Conservation (phyloP, 176 grass and related monocot genomes). For the Melocanna baccifera region DNA sequence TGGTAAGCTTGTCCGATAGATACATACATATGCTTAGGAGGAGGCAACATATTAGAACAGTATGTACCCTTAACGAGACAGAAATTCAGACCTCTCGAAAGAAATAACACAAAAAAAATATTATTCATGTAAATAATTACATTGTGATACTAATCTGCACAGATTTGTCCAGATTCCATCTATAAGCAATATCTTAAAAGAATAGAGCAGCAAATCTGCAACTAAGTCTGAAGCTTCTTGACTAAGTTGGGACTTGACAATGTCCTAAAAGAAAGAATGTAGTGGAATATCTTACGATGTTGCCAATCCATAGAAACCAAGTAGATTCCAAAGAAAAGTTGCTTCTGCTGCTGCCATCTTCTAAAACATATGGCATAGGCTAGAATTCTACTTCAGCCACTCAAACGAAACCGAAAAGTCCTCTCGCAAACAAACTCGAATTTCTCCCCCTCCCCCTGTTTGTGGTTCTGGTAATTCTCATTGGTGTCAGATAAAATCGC, state of each 20-base stretch:
- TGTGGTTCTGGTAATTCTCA: constrained; percentile 57
- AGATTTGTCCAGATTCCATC: constrained; percentile 38
- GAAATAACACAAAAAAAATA: constrained; percentile 33
- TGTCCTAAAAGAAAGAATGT: constrained; percentile 29
- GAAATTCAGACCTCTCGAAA: neutral
- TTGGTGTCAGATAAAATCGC: constrained; percentile 92
- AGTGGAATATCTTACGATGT: constrained; percentile 28
- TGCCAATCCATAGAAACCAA: constrained; percentile 40
- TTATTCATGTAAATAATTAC: constrained; percentile 52
- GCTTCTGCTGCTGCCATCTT: constrained; percentile 57
- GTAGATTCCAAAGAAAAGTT: constrained; percentile 27
- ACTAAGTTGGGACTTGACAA: constrained; percentile 12
- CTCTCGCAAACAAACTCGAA: constrained; percentile 54
- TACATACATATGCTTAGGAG: neutral
- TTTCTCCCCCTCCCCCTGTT: constrained; percentile 72
- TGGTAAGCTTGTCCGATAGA: neutral
- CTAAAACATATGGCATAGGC: constrained; percentile 45
- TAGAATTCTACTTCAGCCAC: constrained; percentile 15
- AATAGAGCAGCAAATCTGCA: constrained; percentile 43
- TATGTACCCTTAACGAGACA: neutral
- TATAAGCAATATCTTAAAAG: constrained; percentile 44
- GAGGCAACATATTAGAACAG: neutral
- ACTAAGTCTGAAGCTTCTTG: constrained; percentile 34
- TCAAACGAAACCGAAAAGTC: constrained; percentile 80
- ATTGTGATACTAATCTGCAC: constrained; percentile 52